Evolutionary conservation across 768 basidiomycete species (phyloP).

Genomic region (Auricularia cornea): DNA sequence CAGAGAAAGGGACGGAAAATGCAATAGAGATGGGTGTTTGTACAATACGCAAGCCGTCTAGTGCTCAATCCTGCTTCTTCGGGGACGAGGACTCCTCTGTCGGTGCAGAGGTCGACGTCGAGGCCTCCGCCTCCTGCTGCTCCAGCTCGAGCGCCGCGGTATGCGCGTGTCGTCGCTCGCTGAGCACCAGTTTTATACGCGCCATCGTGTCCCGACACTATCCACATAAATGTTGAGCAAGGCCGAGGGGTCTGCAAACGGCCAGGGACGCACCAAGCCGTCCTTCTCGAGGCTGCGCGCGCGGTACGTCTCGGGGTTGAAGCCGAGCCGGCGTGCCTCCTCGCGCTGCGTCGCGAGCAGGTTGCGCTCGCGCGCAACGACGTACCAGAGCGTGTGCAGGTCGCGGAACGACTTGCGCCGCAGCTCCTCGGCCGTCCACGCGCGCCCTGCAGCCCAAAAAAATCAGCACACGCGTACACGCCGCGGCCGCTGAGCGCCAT

Average conservation of each 20-base stretch:
- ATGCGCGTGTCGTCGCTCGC: slow-evolving; percentile 82
- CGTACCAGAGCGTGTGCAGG: slow-evolving; percentile 92
- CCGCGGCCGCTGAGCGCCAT: background rate
- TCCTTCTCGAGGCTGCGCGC: slow-evolving; percentile 3
- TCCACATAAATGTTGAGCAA: background rate
- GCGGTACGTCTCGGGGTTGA: background rate
- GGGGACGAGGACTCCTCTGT: no score
- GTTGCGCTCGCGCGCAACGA: slow-evolving; percentile 82
- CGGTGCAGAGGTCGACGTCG: background rate
- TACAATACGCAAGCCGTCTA: no score
- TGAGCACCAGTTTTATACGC: slow-evolving; percentile 87
- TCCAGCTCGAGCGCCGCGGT: slow-evolving; percentile 45
- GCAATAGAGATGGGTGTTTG: no score
- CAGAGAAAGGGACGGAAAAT: no score
- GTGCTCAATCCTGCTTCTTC: no score
- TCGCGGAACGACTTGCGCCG: slow-evolving; percentile 88
- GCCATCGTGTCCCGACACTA: slow-evolving; percentile 94
- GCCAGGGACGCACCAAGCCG: slow-evolving; percentile 1
- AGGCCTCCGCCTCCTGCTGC: background rate
- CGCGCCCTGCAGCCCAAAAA: slow-evolving; percentile 48
- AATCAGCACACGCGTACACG: background rate
- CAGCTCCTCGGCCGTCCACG: slow-evolving; percentile 82
- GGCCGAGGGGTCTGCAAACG: no score
- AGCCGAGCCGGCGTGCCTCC: slow-evolving; percentile 41
- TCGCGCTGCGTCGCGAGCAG: slow-evolving; percentile 76